phyloP scores from a whole-genome alignment of 2,329 filamentous ascomycete genomes.

The Escovopsis sp. region DNA sequence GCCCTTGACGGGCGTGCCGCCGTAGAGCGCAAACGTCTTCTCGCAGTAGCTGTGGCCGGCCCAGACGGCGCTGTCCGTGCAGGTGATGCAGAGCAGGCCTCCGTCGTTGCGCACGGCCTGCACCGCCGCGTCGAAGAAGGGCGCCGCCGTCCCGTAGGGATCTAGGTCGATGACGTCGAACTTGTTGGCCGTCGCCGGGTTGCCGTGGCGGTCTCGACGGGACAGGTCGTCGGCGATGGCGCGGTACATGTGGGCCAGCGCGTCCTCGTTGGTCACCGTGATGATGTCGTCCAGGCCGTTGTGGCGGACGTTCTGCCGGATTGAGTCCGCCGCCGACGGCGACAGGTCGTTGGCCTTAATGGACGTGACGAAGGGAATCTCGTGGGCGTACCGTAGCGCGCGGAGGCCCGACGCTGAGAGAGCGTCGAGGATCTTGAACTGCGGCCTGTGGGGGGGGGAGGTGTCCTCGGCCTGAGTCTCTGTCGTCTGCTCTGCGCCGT shows the following conservation, averaged over 20 bases:
- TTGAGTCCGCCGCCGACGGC: conserved; percentile 58
- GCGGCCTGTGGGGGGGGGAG: conserved; percentile 16
- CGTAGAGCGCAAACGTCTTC: conserved; percentile 88
- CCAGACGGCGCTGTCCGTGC: conserved; percentile 90
- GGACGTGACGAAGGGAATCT: conserved; percentile 69
- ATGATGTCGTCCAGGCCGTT: conserved; percentile 63
- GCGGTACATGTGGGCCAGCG: conserved; percentile 81
- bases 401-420: conserved; percentile 86
- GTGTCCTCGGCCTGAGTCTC: conserved; percentile 2
- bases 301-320: conserved; percentile 70
- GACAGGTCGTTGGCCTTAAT: conserved; percentile 87
- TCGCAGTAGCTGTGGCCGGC: conserved; percentile 88
- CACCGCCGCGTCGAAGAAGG: conserved; percentile 81
- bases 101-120: conserved; percentile 73
- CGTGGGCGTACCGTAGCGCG: conserved; percentile 79
- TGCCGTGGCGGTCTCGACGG: conserved; percentile 22
- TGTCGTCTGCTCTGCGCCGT: not conserved
- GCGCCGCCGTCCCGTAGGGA: conserved; percentile 84
- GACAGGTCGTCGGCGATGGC: conserved; percentile 40
- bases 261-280: conserved; percentile 62
- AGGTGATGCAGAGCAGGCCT: conserved; percentile 85
- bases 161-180: conserved; percentile 96
- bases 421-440: conserved; percentile 82
- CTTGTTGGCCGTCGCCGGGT: conserved; percentile 28
- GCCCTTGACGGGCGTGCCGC: conserved; percentile 75